These are phyloP conservation scores for Fomitopsis pinicola DNA, from an alignment of 1,284 basidiomycete genomes.

Conservation along the genomic window DNA sequence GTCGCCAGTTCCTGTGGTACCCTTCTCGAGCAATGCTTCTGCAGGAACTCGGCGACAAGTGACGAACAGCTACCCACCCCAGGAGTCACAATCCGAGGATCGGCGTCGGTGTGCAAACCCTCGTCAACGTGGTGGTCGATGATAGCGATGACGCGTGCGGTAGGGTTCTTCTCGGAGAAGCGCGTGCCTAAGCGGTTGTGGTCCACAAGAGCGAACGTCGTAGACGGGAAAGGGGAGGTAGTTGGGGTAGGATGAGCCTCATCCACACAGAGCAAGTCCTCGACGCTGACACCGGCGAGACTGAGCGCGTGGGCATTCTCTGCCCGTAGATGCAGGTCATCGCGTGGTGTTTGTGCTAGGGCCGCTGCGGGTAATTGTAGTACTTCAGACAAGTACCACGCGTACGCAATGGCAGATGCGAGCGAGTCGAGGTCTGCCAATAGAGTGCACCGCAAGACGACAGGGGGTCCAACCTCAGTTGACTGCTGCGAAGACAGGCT, in stretches of 20 bases:
- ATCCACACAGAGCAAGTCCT: slow-evolving; percentile 51
- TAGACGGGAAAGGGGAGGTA: slow-evolving; percentile 47
- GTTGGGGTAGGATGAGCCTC: slow-evolving; percentile 40
- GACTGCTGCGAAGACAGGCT: neutral
- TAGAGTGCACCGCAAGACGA: neutral
- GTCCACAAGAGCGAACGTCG: slow-evolving; percentile 82
- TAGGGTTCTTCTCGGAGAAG: slow-evolving; percentile 40
- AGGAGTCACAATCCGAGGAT: slow-evolving; percentile 58
- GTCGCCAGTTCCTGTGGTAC: slow-evolving; percentile 63
- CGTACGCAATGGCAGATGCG: slow-evolving; percentile 78
- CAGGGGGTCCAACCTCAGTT: neutral
- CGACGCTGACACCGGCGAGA: slow-evolving; percentile 47
- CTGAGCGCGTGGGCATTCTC: slow-evolving; percentile 82
- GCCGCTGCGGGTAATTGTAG: slow-evolving; percentile 58
- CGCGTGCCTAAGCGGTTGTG: slow-evolving; percentile 73
- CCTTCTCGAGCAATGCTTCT: slow-evolving; percentile 28
- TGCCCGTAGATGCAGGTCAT: slow-evolving; percentile 75
- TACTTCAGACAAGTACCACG: slow-evolving; percentile 61
- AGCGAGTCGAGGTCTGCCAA: slow-evolving; percentile 81
- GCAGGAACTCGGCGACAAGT: slow-evolving; percentile 59
- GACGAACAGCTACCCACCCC: slow-evolving; percentile 80
- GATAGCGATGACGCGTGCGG: slow-evolving; percentile 63
- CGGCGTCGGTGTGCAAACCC: slow-evolving; percentile 58
- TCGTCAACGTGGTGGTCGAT: slow-evolving; percentile 97
- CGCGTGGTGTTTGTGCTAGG: slow-evolving; percentile 66